Percentiles rank a stretch among this genome's conserved stretches.
These are phyloP conservation scores for Halenospora varia DNA, from an alignment of 495 filamentous ascomycete species.

Conservation along the genomic window DNA sequence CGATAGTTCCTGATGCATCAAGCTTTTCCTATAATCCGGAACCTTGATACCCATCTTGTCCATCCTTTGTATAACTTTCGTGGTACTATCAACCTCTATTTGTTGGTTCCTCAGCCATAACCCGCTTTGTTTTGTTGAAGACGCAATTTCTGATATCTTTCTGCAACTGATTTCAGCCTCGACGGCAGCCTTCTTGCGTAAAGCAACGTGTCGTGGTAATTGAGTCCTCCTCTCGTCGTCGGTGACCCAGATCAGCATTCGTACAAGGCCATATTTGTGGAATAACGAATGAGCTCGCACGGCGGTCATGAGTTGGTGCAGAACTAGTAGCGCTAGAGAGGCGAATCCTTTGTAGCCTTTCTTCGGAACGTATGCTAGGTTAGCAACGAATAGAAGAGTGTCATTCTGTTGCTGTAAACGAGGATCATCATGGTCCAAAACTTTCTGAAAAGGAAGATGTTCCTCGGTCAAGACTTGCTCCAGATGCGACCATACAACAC, in stretches of 20 bases:
- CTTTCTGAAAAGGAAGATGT: conserved; percentile 46
- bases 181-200: conserved; percentile 49
- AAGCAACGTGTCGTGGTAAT: conserved; percentile 48
- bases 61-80: conserved; percentile 20
- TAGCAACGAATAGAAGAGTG: conserved; percentile 63
- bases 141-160: conserved; percentile 41
- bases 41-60: conserved; percentile 4
- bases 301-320: conserved; percentile 43
- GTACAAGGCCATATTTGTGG: conserved; percentile 62
- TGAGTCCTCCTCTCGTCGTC: conserved; percentile 42
- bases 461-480: conserved; percentile 40
- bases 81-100: conserved; percentile 32
- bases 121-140: conserved; percentile 17
- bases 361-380: conserved; percentile 42
- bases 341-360: conserved; percentile 22
- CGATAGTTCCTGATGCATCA: conserved; percentile 12
- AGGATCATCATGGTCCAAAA: conserved; percentile 19
- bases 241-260: conserved; percentile 62
- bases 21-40: conserved; percentile 15
- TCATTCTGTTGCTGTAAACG: conserved; percentile 48
- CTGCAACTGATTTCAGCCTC: conserved; percentile 52
- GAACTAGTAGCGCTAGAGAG: conserved; percentile 37
- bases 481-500: conserved; percentile 45
- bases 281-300: conserved; percentile 41
- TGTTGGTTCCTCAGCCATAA: conserved; percentile 16